Conservation (phyloP, 2,329 filamentous ascomycete genomes). For the Rasamsonia emersonii region DNA sequence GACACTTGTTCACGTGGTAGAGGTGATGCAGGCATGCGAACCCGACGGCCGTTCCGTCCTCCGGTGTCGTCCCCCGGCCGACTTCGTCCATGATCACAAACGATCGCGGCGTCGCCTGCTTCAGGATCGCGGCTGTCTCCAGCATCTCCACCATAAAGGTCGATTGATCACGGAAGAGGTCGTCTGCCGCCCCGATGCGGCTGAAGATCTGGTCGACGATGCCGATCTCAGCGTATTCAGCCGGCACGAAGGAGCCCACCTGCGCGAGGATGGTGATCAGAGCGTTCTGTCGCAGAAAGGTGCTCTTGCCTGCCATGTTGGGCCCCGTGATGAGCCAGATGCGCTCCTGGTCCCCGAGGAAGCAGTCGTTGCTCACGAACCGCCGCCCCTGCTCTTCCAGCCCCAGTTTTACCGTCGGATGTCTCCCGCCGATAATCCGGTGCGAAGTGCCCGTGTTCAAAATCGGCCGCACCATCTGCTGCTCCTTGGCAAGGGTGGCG, state of each 20-base stretch:
- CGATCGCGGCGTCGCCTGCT: conserved; percentile 69
- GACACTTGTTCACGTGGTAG: conserved; percentile 64
- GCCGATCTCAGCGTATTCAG: conserved; percentile 74
- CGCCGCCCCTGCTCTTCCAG: conserved; percentile 68
- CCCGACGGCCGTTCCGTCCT: conserved; percentile 82
- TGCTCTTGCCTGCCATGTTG: conserved; percentile 99
- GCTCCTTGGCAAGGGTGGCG: conserved; percentile 67
- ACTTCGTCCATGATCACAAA: conserved; percentile 99
- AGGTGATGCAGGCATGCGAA: conserved; percentile 84
- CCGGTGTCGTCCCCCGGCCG: conserved; percentile 84
- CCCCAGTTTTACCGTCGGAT: conserved; percentile 84
- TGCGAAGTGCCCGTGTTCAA: conserved; percentile 59
- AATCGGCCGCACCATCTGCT: conserved; percentile 62
- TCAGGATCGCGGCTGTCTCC: conserved; percentile 85
- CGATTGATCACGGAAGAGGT: conserved; percentile 87
- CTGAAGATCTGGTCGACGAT: conserved; percentile 95
- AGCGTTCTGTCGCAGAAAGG: conserved; percentile 90
- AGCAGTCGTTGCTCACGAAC: conserved; percentile 81
- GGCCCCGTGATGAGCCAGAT: conserved; percentile 65
- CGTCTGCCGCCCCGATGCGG: conserved; percentile 87
- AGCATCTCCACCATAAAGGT: conserved; percentile 99
- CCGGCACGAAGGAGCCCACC: conserved; percentile 85
- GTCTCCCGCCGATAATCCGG: conserved; percentile 74
- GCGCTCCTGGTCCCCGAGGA: conserved; percentile 67
- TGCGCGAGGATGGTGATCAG: conserved; percentile 91